phyloP scores from a whole-genome alignment of 192 early-diverging fungal species.

The Phycomyces blakesleeanus region DNA sequence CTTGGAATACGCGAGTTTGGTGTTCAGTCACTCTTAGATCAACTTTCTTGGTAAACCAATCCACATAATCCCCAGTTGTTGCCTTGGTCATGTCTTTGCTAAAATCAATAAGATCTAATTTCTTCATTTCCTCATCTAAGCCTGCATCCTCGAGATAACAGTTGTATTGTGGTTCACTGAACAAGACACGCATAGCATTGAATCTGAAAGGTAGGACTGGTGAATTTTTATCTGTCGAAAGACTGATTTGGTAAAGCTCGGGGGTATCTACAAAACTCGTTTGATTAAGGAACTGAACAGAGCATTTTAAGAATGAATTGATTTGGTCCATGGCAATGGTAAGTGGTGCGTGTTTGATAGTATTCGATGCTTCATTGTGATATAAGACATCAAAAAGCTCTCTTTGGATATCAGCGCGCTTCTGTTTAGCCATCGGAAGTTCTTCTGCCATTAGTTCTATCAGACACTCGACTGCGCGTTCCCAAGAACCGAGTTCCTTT shows the following conservation, averaged over 20 bases:
- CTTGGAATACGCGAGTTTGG: slow-evolving; percentile 56
- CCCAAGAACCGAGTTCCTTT: slow-evolving; percentile 55
- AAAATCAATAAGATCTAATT: slow-evolving; percentile 27
- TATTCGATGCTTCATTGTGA: slow-evolving; percentile 25
- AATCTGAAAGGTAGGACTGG: slow-evolving; percentile 49
- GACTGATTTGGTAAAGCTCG: slow-evolving; percentile 57
- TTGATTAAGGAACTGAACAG: slow-evolving; percentile 43
- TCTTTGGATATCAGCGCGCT: slow-evolving; percentile 35
- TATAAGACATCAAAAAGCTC: slow-evolving; percentile 33
- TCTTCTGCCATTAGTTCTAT: slow-evolving; percentile 64
- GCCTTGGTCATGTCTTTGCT: slow-evolving; percentile 10
- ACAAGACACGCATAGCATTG: slow-evolving; percentile 48
- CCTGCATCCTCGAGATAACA: slow-evolving; percentile 37
- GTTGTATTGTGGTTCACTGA: slow-evolving; percentile 57
- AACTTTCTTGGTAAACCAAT: slow-evolving; percentile 36
- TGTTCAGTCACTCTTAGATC: slow-evolving; percentile 49
- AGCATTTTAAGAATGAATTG: slow-evolving; percentile 52
- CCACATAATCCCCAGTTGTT: slow-evolving; percentile 14
- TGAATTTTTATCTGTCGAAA: slow-evolving; percentile 37
- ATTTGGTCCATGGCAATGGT: slow-evolving; percentile 59
- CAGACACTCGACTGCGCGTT: slow-evolving; percentile 59
- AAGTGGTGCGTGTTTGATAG: slow-evolving; percentile 23
- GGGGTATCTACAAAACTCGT: slow-evolving; percentile 53
- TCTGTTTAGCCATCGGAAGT: slow-evolving; percentile 24
- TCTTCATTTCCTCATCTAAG: not conserved